Evolutionary conservation across 306 rosid genomes (phyloP).

Genomic region (Gastrolobium villosum): DNA sequence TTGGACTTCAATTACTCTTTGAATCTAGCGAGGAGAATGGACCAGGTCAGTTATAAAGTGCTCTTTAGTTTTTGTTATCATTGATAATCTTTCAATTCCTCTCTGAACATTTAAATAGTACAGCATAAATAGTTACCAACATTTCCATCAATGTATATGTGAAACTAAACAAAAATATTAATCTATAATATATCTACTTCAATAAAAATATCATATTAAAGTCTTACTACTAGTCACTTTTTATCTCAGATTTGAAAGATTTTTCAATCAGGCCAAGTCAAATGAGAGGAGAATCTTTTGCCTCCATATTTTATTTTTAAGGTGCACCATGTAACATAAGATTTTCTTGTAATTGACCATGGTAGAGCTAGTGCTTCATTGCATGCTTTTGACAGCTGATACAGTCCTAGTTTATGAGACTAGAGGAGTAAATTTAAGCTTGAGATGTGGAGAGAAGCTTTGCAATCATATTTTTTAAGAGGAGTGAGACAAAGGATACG

Average conservation of each 20-base stretch:
- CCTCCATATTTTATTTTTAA: not conserved
- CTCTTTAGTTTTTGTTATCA: not conserved
- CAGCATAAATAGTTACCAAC: slow-evolving; percentile 3
- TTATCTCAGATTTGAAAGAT: not conserved
- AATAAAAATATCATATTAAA: slow-evolving; percentile 23
- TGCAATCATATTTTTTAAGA: too few relatives aligned
- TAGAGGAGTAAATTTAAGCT: not conserved
- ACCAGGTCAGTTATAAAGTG: slow-evolving; percentile 62
- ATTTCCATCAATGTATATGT: slow-evolving; percentile 24
- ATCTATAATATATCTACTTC: too few relatives aligned
- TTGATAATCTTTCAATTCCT: slow-evolving; percentile 1
- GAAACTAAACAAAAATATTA: slow-evolving; percentile 4
- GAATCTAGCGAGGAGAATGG: slow-evolving; percentile 97
- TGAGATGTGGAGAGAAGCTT: not conserved
- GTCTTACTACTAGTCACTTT: not conserved
- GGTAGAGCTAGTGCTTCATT: not conserved
- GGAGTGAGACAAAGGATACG: too few relatives aligned
- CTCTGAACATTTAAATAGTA: not conserved
- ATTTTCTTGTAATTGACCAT: not conserved
- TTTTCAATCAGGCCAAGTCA: not conserved
- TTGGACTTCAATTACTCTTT: slow-evolving; percentile 96
- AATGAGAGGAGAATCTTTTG: slow-evolving; percentile 14
- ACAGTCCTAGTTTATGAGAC: not conserved
- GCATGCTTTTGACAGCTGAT: not conserved
- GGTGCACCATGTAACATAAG: not conserved